Evolutionary conservation across 1,284 basidiomycete species (phyloP), one percentile per base, ranked within the genome.

Genomic region (Abortiporus biennis): DNA sequence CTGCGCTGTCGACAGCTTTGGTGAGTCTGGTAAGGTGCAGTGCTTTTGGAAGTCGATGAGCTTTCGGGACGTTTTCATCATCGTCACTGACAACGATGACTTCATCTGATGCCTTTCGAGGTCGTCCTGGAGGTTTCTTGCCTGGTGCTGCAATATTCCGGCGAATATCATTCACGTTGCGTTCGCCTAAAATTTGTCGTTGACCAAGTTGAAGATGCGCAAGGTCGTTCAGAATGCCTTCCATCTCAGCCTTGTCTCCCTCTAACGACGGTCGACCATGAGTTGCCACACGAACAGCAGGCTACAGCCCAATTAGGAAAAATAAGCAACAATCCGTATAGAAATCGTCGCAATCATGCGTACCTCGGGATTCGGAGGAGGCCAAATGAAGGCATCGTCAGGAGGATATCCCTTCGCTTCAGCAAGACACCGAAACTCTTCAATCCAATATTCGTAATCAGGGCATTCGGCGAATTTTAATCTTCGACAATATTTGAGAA

Each of bases 331-430:
- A 38, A 19, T n/a, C 35, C 19, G 16, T 20, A 9, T 16, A 12
- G n/a, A 30, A 32, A 29, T n/a, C 12, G 17, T 13, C 6, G 15
- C 12, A 25, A 36, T 23, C 20, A 43, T 8, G 45, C 54, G 27
- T 35, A 61, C 54, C 48, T 52, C 45, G 24, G 54, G 50, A 44
- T 64, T 58, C 21, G 73, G 73, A 9, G 81, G 78, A 11, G 84
- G 84, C 84, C 84, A 87, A 21, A 85, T 63, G 51, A 87, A 81
- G 20, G 66, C 70, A 29, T 81, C 74, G 41, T 67, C 67, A n/a
- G 67, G 64, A 3, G 65, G 66, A 48, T 72, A 83, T 3, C 81
- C 85, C 30, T 69, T 59, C 15, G 78, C 72, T n/a, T 65, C 54
- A 2, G 76, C 78, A 15, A 87, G 67, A 22, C 69, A 69, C 33